Base-by-base conservation (phyloP, 2,329 filamentous ascomycete genomes). In the Pseudocercospora macadamiae region DNA sequence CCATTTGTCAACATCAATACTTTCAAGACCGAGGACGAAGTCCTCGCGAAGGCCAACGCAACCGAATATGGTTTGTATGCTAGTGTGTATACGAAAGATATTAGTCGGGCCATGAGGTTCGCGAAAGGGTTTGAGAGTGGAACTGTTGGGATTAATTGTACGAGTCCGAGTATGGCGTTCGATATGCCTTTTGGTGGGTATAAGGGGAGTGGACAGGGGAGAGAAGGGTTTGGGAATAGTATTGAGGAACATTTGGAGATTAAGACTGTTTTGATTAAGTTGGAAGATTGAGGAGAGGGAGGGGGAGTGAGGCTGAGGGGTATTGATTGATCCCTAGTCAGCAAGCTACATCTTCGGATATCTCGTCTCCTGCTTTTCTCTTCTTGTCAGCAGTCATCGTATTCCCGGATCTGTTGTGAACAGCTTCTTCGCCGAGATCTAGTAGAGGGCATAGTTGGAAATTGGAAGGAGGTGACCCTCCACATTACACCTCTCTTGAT, bases 141-240 rank as follows among this genome's bases (percentile, higher is more conserved):
- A 8, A 75, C 70, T 7, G 71, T 78, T 0, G 74, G 72, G 7
- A 69, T 78, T 10, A 78, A 78, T 32, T 76, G 75, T 62, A 76
- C 75, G 60, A 52, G 71, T 72, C 73, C 64, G 67, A 66, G 65
- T 1, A 68, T 61, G 10, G 70, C 59, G 5, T 57, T 60, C 2
- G 75, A 76, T 54, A 74, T 76, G 68, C 75, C 75, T 0, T 78
- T 77, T 61, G 76, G 76, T 34, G 76, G 76, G 0, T 76, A 74
- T 62, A 77, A 77, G 55, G 67, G 67, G 1, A 70, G 66, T 21
- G 75, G 74, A 1, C 63, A 65, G 53, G 58, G 57, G 0, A 23
- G 61, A 12, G 62, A 66, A 42, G 64, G 65, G 4, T 52, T 59
- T 28, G 60, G 57, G 2, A 62, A 62, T 23, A 60, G 55, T 26